phyloP scores from a whole-genome alignment of 305 asterid genomes.

The Nicotiana rustica region DNA sequence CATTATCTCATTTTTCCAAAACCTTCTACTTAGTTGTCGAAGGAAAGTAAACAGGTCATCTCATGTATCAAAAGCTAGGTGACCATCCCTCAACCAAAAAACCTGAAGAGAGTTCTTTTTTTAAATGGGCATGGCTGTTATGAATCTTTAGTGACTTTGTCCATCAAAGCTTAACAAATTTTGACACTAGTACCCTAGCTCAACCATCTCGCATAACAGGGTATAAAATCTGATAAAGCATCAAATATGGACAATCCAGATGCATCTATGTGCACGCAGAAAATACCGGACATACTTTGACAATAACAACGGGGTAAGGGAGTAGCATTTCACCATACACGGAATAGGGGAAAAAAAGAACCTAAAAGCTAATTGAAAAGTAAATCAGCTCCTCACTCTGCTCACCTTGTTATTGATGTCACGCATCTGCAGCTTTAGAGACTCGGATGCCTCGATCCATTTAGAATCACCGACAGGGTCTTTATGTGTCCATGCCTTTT shows the following conservation, averaged over 20 bases:
- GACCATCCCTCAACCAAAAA: not conserved
- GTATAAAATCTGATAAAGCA: not conserved
- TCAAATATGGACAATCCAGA: not conserved
- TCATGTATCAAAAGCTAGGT: not conserved
- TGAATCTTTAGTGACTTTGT: not conserved
- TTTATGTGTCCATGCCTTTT: conserved; percentile 60
- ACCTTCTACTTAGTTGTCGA: not conserved
- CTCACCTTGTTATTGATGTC: conserved; percentile 75
- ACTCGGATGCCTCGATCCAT: conserved; percentile 68
- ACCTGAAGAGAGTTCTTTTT: not conserved
- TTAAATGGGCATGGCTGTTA: not conserved
- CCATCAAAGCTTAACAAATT: not conserved
- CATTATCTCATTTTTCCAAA: not conserved
- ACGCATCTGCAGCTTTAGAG: conserved; percentile 68
- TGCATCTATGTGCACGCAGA: not conserved
- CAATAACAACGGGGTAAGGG: not conserved
- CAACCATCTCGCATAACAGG: not conserved
- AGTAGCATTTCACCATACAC: not conserved
- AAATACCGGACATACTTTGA: not conserved
- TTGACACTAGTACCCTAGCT: not conserved
- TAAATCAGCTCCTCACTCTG: not conserved
- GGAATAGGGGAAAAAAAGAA: not conserved
- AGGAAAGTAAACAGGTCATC: no score
- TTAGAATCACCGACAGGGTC: conserved; percentile 50
- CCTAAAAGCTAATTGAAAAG: not conserved